Percentiles rank a stretch among this genome's conserved stretches.
Conservation (phyloP, 768 basidiomycete genomes). For the Melanogaster broomeanus region DNA sequence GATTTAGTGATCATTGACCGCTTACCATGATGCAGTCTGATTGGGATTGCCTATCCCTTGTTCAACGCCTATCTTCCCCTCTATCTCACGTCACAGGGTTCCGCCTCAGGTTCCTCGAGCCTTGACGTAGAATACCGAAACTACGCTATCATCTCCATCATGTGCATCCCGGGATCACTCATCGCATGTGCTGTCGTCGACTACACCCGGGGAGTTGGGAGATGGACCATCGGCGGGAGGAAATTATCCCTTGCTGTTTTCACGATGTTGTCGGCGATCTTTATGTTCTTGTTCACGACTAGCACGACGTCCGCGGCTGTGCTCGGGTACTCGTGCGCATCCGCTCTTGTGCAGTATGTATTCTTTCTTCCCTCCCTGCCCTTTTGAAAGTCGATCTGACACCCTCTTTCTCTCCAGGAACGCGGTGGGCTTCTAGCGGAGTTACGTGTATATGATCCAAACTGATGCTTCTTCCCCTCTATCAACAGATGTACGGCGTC, state of each 20-base stretch:
- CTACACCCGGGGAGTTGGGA: constrained; percentile 34
- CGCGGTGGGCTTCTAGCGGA: constrained; percentile 29
- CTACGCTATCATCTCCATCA: constrained; percentile 48
- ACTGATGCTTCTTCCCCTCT: background rate
- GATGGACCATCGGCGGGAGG: constrained; percentile 43
- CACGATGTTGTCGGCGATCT: constrained; percentile 45
- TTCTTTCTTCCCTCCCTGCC: background rate
- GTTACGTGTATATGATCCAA: background rate
- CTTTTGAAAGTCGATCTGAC: too few species aligned
- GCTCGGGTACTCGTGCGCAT: constrained; percentile 49
- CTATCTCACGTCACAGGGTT: constrained; percentile 41
- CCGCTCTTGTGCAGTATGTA: constrained; percentile 43
- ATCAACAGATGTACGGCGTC: constrained; percentile 47
- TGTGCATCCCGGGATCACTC: constrained; percentile 50
- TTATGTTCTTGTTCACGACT: constrained; percentile 55
- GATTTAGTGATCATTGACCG: background rate
- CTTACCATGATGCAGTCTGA: constrained; percentile 34
- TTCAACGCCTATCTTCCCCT: constrained; percentile 54
- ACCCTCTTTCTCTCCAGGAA: constrained; percentile 20
- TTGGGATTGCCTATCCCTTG: constrained; percentile 56
- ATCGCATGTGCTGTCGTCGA: constrained; percentile 49
- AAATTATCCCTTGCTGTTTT: constrained; percentile 49
- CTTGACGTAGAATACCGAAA: constrained; percentile 44
- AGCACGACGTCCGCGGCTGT: constrained; percentile 40
- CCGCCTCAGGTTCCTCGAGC: constrained; percentile 20